phyloP scores from a whole-genome alignment of 192 early-diverging fungal species.

The Coemansia sp. region DNA sequence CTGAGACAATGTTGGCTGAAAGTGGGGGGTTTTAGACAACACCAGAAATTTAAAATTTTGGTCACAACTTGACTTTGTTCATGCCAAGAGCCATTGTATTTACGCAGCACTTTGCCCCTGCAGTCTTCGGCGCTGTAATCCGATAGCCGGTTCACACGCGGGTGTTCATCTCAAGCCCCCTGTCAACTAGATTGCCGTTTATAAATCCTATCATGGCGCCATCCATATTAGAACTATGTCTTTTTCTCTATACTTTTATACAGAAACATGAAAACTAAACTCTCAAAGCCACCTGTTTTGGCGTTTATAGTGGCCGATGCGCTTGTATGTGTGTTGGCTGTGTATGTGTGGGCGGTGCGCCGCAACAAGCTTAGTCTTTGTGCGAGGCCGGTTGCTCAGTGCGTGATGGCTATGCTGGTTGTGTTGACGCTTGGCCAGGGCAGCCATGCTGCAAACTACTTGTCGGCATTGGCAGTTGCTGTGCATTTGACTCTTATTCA shows the following conservation, averaged over 20 bases:
- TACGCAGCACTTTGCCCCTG: too few species aligned
- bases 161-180: too few species aligned
- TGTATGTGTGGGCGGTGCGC: not conserved
- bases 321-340: not conserved
- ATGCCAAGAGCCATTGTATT: too few species aligned
- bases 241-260: too few species aligned
- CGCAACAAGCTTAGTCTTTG: not conserved
- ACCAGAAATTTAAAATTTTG: not conserved
- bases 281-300: too few species aligned
- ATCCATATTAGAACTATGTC: too few species aligned
- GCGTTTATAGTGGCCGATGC: not conserved
- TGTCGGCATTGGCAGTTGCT: constrained; percentile 6
- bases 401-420: not conserved
- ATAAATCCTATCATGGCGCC: too few species aligned
- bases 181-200: too few species aligned
- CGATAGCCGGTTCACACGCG: too few species aligned
- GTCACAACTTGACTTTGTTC: not conserved
- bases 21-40: not conserved
- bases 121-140: too few species aligned
- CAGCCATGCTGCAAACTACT: not conserved
- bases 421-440: not conserved
- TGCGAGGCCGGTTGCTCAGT: not conserved
- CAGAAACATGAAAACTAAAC: too few species aligned
- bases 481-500: constrained; percentile 5
- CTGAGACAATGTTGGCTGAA: not conserved